Evolutionary conservation across 2,329 filamentous ascomycete species (phyloP).

Genomic region (Sodiomyces alkalinus): DNA sequence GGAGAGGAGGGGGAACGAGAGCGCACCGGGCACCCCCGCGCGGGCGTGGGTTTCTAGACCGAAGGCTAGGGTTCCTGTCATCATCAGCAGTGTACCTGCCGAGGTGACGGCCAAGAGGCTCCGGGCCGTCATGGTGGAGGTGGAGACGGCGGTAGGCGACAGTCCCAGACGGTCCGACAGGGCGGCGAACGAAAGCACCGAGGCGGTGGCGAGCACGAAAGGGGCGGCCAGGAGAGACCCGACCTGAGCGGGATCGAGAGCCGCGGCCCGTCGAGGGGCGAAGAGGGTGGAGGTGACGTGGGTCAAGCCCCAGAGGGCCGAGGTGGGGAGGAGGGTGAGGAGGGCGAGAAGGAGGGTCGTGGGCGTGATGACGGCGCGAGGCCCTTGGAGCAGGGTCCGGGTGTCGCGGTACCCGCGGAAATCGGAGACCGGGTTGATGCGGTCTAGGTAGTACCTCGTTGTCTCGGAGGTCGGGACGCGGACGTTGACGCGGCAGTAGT

Average conservation of each 20-base stretch:
- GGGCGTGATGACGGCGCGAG: conserved; percentile 32
- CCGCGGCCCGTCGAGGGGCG: conserved; percentile 22
- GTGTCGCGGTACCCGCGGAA: conserved; percentile 18
- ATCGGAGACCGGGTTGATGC: conserved; percentile 20
- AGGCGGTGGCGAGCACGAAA: conserved; percentile 22
- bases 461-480: conserved; percentile 16
- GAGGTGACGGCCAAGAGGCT: conserved; percentile 19
- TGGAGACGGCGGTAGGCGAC: no score
- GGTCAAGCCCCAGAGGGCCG: conserved; percentile 30
- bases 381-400: conserved; percentile 24
- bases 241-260: conserved; percentile 20
- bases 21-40: conserved; percentile 11
- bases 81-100: conserved; percentile 21
- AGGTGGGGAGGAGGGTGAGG: conserved; percentile 27
- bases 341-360: conserved; percentile 30
- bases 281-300: conserved; percentile 32
- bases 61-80: conserved; percentile 27
- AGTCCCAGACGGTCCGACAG: no score
- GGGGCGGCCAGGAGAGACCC: conserved; percentile 30
- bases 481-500: conserved; percentile 5
- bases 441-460: conserved; percentile 20
- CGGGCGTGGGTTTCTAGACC: conserved; percentile 26
- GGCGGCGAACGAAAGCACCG: conserved; percentile 16
- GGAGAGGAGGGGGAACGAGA: conserved; percentile 25
- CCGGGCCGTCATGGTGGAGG: conserved; percentile 9